Percentiles rank a stretch among this genome's conserved stretches.
phyloP scores from a whole-genome alignment of 106 monocot species.

The Allium sativum region DNA sequence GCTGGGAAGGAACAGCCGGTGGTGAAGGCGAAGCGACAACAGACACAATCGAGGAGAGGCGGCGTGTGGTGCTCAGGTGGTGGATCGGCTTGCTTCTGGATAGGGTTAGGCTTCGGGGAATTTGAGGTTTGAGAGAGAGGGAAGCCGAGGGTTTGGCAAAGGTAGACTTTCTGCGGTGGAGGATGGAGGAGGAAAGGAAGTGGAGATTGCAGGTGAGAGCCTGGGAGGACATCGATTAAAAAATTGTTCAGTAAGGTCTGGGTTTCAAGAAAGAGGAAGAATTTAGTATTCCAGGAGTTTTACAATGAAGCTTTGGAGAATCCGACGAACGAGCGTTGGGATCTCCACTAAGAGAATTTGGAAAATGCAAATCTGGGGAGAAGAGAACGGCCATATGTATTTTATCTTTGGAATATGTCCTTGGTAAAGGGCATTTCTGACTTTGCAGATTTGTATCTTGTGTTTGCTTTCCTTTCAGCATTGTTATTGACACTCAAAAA shows the following conservation, averaged over 20 bases:
- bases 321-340: background rate
- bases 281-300: background rate
- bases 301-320: background rate
- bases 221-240: constrained; percentile 32
- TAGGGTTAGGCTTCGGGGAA: constrained; percentile 4
- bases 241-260: background rate
- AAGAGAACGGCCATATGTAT: too few relatives aligned
- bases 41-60: background rate
- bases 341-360: background rate
- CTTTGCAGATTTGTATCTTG: too few relatives aligned
- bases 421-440: too few relatives aligned
- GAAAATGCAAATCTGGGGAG: too few relatives aligned
- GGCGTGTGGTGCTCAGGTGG: constrained; percentile 7
- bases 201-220: constrained; percentile 34
- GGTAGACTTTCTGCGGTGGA: too few relatives aligned
- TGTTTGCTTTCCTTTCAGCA: too few relatives aligned
- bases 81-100: background rate
- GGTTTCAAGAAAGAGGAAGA: background rate
- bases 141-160: background rate
- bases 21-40: background rate
- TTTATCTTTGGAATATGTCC: too few relatives aligned
- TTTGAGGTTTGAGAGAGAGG: constrained; percentile 11
- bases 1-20: background rate
- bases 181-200: background rate
- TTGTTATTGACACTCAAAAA: too few relatives aligned